Evolutionary conservation across 2,329 filamentous ascomycete species (phyloP), one percentile per base, ranked within the genome.

Genomic region (Penicillium sclerotigenum): DNA sequence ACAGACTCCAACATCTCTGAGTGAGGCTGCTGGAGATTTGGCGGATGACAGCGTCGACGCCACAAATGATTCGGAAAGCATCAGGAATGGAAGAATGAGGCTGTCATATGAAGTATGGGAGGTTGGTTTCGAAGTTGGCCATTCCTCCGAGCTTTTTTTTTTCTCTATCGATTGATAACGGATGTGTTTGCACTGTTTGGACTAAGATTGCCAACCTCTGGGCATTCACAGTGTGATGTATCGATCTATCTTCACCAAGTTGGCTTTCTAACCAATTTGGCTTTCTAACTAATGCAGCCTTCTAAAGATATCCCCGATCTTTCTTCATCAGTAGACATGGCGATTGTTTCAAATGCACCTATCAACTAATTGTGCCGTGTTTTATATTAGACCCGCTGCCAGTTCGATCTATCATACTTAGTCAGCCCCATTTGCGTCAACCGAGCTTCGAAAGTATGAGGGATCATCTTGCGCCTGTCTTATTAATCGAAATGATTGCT

Each of bases 1-100:
- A 76, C 95, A 94, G 70, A 97, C 91, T 66, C 90, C 91, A 47
- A 91, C 87, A 76, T 97, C 91, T 75, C 93, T 85, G 51, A 82
- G 75, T 28, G 80, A 75, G 50, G 80, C 75, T 33, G 79, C 64
- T 62, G 75, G 71, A 45, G 68, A 62, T 65, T 76, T 77, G 37
- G 71, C 66, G 43, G 75, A 74, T 54, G 72, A 68, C 61, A 76
- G 63, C 22, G 76, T 74, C 55, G 78, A 77, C 57, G 75, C 76
- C 54, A 80, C 63, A 50, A 80, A 79, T 56, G 71, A 75, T 70
- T 80, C 77, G 37, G 77, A 78, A 56, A 80, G 75, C 78, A 80
- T 80, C 52, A 64, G 59, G 67, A 66, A 62, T 59, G 61, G 54
- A 48, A 57, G 49, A 54, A 52, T 49, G 34, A 47, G 51, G 59